Evolutionary conservation across 140 eudicot species (phyloP).

Genomic region (Artemisia princeps): DNA sequence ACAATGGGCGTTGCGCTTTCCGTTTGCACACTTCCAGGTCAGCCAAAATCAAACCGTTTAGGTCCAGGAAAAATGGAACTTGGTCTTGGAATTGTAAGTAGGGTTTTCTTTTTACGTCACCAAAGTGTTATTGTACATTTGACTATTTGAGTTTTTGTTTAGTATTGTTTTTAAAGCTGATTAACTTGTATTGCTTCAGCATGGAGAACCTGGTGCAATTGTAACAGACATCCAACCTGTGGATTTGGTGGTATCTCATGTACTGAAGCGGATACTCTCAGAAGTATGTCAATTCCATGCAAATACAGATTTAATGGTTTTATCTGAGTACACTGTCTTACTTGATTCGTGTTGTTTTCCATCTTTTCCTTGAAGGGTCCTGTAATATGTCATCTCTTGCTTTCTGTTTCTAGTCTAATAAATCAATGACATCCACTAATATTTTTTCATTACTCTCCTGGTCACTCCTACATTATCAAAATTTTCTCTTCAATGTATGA

Average conservation of each 20-base stretch:
- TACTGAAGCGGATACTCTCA: conserved; percentile 74
- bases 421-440: too few relatives aligned
- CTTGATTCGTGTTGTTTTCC: background rate
- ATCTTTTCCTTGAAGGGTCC: too few relatives aligned
- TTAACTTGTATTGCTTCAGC: conserved; percentile 43
- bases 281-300: conserved; percentile 44
- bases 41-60: conserved; percentile 74
- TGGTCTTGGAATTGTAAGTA: conserved; percentile 96
- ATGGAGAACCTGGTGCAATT: conserved; percentile 99
- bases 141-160: background rate
- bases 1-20: conserved; percentile 97
- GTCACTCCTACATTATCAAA: too few relatives aligned
- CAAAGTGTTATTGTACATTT: background rate
- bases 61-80: conserved; percentile 99
- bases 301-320: conserved; percentile 16
- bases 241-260: conserved; percentile 84
- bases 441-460: too few relatives aligned
- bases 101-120: conserved; percentile 8
- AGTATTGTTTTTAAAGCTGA: conserved; percentile 3
- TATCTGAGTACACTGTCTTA: background rate
- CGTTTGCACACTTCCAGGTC: conserved; percentile 93
- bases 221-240: conserved; percentile 85
- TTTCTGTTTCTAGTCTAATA: too few relatives aligned
- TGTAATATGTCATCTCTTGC: too few relatives aligned
- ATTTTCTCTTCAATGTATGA: background rate